These are phyloP conservation scores for Carpinus fangiana DNA, from an alignment of 306 rosid genomes.

Conservation along the genomic window DNA sequence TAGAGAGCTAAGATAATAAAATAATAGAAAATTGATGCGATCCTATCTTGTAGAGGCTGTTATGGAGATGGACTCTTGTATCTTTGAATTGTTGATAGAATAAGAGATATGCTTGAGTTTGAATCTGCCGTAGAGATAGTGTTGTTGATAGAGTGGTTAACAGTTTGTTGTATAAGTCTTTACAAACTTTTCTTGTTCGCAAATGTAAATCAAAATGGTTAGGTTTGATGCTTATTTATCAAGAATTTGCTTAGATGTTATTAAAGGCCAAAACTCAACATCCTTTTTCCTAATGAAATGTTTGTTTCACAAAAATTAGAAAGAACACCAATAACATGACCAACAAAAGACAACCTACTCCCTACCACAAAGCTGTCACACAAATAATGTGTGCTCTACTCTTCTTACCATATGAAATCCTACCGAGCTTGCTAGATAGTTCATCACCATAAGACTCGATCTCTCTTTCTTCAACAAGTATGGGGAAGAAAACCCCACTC, in stretches of 20 bases:
- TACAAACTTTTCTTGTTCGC: not conserved
- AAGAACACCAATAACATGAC: constrained; percentile 41
- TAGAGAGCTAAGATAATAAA: too few species aligned
- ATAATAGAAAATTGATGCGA: too few species aligned
- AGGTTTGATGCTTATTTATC: not conserved
- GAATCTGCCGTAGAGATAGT: too few species aligned
- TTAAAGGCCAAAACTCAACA: not conserved
- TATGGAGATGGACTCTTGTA: too few species aligned
- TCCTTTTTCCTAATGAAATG: not conserved
- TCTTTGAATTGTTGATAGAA: too few species aligned
- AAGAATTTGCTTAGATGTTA: not conserved
- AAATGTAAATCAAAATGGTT: not conserved
- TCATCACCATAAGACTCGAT: not conserved
- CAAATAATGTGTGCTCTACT: constrained; percentile 40
- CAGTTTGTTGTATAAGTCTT: not conserved
- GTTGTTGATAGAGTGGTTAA: too few species aligned
- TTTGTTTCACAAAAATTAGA: constrained; percentile 18
- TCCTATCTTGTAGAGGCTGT: too few species aligned
- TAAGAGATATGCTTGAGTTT: too few species aligned
- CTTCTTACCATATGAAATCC: not conserved
- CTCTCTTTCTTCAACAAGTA: constrained; percentile 23
- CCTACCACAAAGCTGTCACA: constrained; percentile 46
- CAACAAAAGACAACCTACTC: constrained; percentile 52
- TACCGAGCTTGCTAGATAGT: constrained; percentile 1
- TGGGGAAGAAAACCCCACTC: constrained; percentile 67